Conservation (phyloP, 2,329 filamentous ascomycete species). For the Apiospora koreana region DNA sequence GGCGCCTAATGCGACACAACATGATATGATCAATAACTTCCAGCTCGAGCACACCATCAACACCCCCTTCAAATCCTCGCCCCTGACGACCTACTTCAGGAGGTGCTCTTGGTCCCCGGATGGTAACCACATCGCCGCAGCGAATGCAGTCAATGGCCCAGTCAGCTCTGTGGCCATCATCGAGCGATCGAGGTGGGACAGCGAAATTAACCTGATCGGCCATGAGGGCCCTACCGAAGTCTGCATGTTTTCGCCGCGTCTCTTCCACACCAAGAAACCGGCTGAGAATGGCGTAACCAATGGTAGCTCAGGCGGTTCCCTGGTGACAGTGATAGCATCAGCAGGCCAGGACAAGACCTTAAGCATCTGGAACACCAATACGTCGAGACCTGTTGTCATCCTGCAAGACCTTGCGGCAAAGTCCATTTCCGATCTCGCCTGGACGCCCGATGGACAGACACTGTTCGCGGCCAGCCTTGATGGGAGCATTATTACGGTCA, state of each 20-base stretch:
- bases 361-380: constrained; percentile 97
- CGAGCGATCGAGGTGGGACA: constrained; percentile 88
- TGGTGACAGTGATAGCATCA: constrained; percentile 92
- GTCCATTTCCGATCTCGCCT: constrained; percentile 90
- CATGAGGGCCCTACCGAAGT: constrained; percentile 97
- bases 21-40: constrained; percentile 97
- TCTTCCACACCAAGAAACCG: constrained; percentile 78
- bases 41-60: constrained; percentile 90
- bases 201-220: constrained; percentile 94
- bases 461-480: constrained; percentile 87
- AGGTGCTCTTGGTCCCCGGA: constrained; percentile 98
- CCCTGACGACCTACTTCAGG: constrained; percentile 94
- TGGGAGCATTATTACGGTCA: constrained; percentile 78
- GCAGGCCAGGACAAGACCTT: constrained; percentile 95
- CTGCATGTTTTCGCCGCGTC: constrained; percentile 90
- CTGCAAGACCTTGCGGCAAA: constrained; percentile 87
- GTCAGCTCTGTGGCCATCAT: constrained; percentile 97
- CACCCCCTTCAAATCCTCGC: constrained; percentile 84
- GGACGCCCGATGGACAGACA: constrained; percentile 88
- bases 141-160: constrained; percentile 95
- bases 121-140: constrained; percentile 93
- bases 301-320: constrained; percentile 46
- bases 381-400: constrained; percentile 86
- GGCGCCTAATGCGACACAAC: constrained; percentile 84
- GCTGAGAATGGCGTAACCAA: constrained; percentile 51